phyloP scores from a whole-genome alignment of 306 rosid genomes.

The Trichosanthes truncata region DNA sequence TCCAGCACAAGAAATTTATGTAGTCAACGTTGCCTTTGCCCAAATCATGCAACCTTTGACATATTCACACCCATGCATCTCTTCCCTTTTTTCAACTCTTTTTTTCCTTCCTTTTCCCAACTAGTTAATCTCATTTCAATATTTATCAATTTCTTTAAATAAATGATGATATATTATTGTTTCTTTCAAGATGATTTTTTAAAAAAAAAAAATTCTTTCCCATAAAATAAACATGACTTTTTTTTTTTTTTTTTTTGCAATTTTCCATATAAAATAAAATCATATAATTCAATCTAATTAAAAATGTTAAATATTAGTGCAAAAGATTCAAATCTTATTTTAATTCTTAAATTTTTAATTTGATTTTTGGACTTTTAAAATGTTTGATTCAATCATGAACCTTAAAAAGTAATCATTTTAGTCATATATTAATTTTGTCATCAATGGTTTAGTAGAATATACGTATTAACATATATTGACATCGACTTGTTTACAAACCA shows the following conservation, averaged over 20 bases:
- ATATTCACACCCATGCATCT: neutral
- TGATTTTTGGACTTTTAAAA: no score
- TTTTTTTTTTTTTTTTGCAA: no score
- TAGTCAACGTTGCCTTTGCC: neutral
- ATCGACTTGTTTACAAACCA: no score
- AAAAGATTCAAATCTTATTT: neutral
- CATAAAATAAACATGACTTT: neutral
- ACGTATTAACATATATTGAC: neutral
- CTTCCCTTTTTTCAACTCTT: neutral
- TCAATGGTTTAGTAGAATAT: no score
- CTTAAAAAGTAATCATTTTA: no score
- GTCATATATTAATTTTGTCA: no score
- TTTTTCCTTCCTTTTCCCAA: neutral
- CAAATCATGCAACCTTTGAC: constrained; percentile 1
- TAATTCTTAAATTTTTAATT: neutral
- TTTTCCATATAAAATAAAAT: neutral
- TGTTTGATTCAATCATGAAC: no score
- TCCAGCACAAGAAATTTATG: neutral
- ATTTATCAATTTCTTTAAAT: neutral
- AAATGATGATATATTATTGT: no score
- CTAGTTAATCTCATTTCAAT: neutral
- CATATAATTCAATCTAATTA: neutral
- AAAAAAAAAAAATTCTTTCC: neutral
- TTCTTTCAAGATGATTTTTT: no score
- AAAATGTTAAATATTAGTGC: no score